A percentile compares a stretch with the other conserved stretches of the same genome.
Conservation (phyloP, 2,329 filamentous ascomycete species). For the Fusarium temperatum region DNA sequence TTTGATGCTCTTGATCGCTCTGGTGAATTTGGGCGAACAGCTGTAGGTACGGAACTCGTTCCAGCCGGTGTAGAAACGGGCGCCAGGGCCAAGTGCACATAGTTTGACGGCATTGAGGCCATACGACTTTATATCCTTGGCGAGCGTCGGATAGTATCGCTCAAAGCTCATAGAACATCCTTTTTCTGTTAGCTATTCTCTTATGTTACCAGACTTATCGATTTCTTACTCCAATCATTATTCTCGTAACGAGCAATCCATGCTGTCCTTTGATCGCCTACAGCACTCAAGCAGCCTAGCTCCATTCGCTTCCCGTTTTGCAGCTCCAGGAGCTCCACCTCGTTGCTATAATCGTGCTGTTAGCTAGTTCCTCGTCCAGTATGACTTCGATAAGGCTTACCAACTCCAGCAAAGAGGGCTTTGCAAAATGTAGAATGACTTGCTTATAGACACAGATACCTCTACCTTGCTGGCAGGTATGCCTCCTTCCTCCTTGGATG, state of each 20-base stretch:
- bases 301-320: not conserved
- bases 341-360: not conserved
- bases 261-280: not conserved
- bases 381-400: not conserved
- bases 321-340: not conserved
- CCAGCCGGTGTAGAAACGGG: not conserved
- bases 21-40: not conserved
- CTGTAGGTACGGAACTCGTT: not conserved
- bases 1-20: not conserved
- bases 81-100: not conserved
- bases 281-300: not conserved
- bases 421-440: not conserved
- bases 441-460: not conserved
- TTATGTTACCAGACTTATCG: no score
- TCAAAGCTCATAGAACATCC: not conserved
- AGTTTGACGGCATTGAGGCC: not conserved
- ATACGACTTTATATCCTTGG: not conserved
- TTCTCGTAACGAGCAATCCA: not conserved
- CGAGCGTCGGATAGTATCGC: not conserved
- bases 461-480: not conserved
- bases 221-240: not conserved
- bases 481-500: not conserved
- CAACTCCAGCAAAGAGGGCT: not conserved
- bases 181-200: not conserved
- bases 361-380: not conserved